Conservation (phyloP, 441 rosid species). For the Gossypium davidsonii region DNA sequence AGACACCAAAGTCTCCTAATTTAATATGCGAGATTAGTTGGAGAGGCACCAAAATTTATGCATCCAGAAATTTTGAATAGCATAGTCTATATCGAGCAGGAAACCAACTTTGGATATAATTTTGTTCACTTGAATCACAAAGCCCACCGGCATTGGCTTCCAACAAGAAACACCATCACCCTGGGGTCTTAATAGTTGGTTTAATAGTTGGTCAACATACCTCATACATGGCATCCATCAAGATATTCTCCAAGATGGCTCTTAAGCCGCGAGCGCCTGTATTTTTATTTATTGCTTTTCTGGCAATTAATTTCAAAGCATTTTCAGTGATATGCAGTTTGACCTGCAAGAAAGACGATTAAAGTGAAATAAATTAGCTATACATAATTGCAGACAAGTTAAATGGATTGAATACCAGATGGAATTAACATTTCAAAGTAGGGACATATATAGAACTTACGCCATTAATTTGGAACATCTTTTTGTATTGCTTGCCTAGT, state of each 20-base stretch:
- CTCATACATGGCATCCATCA: constrained; percentile 99
- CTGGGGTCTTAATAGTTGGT: background rate
- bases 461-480: constrained; percentile 86
- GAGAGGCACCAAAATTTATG: background rate
- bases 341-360: constrained; percentile 44
- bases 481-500: constrained; percentile 89
- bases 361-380: background rate
- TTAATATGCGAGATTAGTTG: background rate
- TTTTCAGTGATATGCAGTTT: constrained; percentile 71
- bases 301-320: constrained; percentile 76
- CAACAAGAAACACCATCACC: background rate
- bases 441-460: constrained; percentile 40
- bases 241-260: constrained; percentile 70
- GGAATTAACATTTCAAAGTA: constrained; percentile 10
- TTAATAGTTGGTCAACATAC: constrained; percentile 27
- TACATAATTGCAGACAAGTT: background rate
- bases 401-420: background rate
- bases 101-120: background rate
- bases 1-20: background rate
- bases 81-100: background rate
- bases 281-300: constrained; percentile 81
- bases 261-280: constrained; percentile 95
- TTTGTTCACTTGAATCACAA: background rate
- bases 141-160: background rate
- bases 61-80: background rate